phyloP scores from a whole-genome alignment of 2,329 filamentous ascomycete species.

The Geoglossum cookeanum region DNA sequence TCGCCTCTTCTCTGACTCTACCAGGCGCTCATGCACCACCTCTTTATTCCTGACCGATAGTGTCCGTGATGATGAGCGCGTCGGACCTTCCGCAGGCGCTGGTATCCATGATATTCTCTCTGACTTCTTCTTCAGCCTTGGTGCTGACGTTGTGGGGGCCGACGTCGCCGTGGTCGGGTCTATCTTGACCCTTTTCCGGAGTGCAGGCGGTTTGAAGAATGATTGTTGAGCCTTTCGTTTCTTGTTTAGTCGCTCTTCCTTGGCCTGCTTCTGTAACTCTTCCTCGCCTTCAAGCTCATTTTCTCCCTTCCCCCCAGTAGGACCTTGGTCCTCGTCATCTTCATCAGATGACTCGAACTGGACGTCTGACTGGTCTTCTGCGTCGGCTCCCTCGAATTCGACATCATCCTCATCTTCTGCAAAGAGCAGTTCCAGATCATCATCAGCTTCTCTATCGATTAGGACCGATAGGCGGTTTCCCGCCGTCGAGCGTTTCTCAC shows the following conservation, averaged over 20 bases:
- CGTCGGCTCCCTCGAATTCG: slow-evolving; percentile 48
- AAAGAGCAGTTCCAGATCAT: slow-evolving; percentile 52
- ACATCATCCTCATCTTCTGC: slow-evolving; percentile 51
- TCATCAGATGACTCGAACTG: slow-evolving; percentile 70
- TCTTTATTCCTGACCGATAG: slow-evolving; percentile 49
- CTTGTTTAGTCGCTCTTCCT: slow-evolving; percentile 46
- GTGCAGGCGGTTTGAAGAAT: slow-evolving; percentile 38
- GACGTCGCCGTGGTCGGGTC: slow-evolving; percentile 28
- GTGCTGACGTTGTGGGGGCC: slow-evolving; percentile 17
- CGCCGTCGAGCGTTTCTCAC: slow-evolving; percentile 59
- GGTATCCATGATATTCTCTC: slow-evolving; percentile 54
- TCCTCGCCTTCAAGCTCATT: slow-evolving; percentile 75
- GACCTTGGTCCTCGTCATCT: slow-evolving; percentile 54
- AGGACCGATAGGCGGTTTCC: slow-evolving; percentile 69
- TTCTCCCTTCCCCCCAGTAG: slow-evolving; percentile 26
- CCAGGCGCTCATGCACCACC: slow-evolving; percentile 28
- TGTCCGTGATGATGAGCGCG: slow-evolving; percentile 39
- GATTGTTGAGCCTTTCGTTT: slow-evolving; percentile 69
- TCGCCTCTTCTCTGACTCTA: slow-evolving; percentile 29
- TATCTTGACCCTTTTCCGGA: slow-evolving; percentile 58
- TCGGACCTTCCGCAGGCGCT: slow-evolving; percentile 39
- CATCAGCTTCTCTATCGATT: slow-evolving; percentile 51
- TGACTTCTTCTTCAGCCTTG: slow-evolving; percentile 45
- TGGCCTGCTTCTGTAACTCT: slow-evolving; percentile 61
- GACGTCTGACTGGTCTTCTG: slow-evolving; percentile 51